Percentiles rank a stretch among this genome's conserved stretches.
Evolutionary conservation across 805 yeast species (phyloP).

Genomic region (Pichia eremophila): DNA sequence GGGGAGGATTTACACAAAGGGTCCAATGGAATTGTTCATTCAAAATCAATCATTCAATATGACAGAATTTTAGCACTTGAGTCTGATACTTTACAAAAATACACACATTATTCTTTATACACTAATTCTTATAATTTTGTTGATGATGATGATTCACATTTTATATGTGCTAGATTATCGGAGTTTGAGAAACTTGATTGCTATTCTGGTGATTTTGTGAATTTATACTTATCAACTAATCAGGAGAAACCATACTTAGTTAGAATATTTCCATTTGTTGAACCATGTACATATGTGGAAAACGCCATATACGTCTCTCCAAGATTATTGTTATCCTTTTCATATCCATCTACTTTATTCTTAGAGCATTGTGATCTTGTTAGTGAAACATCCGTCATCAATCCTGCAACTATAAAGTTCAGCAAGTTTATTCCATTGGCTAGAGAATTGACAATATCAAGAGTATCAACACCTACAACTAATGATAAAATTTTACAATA

Average conservation of each 20-base stretch:
- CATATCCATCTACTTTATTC: constrained; percentile 19
- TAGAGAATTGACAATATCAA: constrained; percentile 51
- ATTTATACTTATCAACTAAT: constrained; percentile 8
- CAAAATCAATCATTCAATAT: neutral
- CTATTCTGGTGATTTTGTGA: constrained; percentile 60
- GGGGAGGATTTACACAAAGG: neutral
- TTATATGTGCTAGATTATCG: constrained; percentile 36
- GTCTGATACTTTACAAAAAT: constrained; percentile 9
- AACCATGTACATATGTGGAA: constrained; percentile 41
- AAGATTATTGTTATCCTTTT: constrained; percentile 35
- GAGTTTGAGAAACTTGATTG: constrained; percentile 50
- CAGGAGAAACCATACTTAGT: constrained; percentile 19
- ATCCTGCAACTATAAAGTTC: constrained; percentile 8
- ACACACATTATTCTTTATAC: constrained; percentile 12
- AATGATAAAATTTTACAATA: constrained; percentile 55
- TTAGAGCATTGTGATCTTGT: neutral
- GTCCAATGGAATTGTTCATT: too few relatives aligned
- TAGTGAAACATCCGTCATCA: neutral
- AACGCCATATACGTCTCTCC: constrained; percentile 54
- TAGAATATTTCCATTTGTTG: constrained; percentile 49
- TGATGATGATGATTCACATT: constrained; percentile 37
- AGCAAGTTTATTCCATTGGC: constrained; percentile 37
- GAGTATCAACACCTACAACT: constrained; percentile 62
- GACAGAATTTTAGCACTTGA: neutral
- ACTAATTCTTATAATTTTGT: constrained; percentile 11